A percentile compares a stretch with the other conserved stretches of the same genome.
phyloP scores from a whole-genome alignment of 2,329 filamentous ascomycete species.

The Aspergillus ochraceoroseus region DNA sequence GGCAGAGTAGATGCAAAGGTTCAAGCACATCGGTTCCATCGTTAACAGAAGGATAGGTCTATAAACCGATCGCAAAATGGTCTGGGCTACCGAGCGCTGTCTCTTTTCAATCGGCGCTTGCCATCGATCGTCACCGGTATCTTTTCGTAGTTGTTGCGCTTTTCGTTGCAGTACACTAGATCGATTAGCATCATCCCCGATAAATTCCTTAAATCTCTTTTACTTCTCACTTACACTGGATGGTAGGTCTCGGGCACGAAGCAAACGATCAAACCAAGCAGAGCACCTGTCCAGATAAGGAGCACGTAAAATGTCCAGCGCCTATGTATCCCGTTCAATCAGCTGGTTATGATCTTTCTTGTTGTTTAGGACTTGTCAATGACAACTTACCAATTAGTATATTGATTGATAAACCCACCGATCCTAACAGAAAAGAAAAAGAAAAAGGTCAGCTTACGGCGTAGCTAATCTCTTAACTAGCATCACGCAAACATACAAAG shows the following conservation, averaged over 20 bases:
- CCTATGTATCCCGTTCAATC: too few relatives aligned
- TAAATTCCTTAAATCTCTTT: background rate
- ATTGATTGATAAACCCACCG: constrained; percentile 78
- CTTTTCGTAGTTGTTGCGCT: constrained; percentile 62
- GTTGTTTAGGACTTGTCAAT: background rate
- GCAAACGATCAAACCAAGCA: constrained; percentile 61
- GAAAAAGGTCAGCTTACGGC: too few relatives aligned
- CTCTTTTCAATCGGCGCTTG: constrained; percentile 70
- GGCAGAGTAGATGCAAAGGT: constrained; percentile 75
- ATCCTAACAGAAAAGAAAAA: constrained; percentile 39
- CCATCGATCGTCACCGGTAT: constrained; percentile 73
- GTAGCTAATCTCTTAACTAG: background rate
- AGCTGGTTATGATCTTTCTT: constrained; percentile 9
- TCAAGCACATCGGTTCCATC: constrained; percentile 79
- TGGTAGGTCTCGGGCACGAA: constrained; percentile 86
- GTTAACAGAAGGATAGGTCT: constrained; percentile 71
- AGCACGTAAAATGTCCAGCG: constrained; percentile 81
- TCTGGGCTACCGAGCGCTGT: constrained; percentile 60
- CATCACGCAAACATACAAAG: constrained; percentile 37
- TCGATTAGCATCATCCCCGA: constrained; percentile 33
- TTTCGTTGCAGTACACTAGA: constrained; percentile 61
- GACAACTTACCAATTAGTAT: constrained; percentile 54
- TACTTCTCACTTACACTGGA: constrained; percentile 41
- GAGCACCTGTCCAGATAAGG: constrained; percentile 69
- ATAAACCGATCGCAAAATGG: constrained; percentile 56